phyloP scores from a whole-genome alignment of 179 eudicot species.

The Camellia oleifera region DNA sequence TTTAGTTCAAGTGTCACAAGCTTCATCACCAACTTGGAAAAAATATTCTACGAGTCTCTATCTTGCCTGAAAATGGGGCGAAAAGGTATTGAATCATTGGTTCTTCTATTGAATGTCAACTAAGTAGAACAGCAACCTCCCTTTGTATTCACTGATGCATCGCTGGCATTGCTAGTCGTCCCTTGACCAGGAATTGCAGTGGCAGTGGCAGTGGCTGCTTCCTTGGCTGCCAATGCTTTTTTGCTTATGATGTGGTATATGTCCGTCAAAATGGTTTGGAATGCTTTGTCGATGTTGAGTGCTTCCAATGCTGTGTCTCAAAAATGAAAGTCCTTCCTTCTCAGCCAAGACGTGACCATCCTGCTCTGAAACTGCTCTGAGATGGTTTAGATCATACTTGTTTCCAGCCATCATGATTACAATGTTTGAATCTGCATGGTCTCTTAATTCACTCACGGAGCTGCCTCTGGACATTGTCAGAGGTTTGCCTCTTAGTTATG shows the following conservation, averaged over 20 bases:
- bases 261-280: constrained; percentile 45
- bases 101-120: not conserved
- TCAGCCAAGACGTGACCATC: too few species aligned
- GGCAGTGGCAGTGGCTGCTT: constrained; percentile 20
- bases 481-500: too few species aligned
- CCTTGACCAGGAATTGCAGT: constrained; percentile 37
- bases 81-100: not conserved
- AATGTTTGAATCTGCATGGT: too few species aligned
- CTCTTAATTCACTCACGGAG: too few species aligned
- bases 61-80: not conserved
- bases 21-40: constrained; percentile 3
- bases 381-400: too few species aligned
- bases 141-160: constrained; percentile 29
- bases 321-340: too few species aligned
- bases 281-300: constrained; percentile 49
- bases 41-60: constrained; percentile 21
- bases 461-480: too few species aligned
- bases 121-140: constrained; percentile 38
- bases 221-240: constrained; percentile 49
- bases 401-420: too few species aligned
- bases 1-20: constrained; percentile 13
- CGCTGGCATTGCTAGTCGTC: constrained; percentile 33
- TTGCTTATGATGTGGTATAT: constrained; percentile 50
- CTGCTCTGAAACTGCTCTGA: too few species aligned
- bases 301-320: too few species aligned